Percentiles rank a stretch among this genome's conserved stretches.
Conservation (phyloP, 2,329 filamentous ascomycete species). For the Neofusicoccum kwambonambiense region DNA sequence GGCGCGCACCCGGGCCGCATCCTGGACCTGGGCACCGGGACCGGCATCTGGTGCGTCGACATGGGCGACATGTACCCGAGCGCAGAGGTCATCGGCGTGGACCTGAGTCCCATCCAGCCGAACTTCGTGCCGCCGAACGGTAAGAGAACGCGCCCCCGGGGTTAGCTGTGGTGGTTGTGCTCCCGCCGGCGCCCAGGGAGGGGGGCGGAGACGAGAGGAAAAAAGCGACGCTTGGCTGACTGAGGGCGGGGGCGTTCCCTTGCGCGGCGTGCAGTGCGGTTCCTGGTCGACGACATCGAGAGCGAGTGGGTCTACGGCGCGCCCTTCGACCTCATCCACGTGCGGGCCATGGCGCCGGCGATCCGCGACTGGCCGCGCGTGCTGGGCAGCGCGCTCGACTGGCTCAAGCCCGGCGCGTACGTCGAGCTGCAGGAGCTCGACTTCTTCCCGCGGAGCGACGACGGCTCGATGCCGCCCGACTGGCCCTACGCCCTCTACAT, state of each 20-base stretch:
- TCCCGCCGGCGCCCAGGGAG: too few relatives aligned
- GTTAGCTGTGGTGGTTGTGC: too few relatives aligned
- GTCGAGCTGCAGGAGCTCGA: slow-evolving; percentile 51
- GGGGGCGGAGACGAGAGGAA: neutral
- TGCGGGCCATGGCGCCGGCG: slow-evolving; percentile 56
- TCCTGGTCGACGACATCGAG: slow-evolving; percentile 49
- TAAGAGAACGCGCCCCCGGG: neutral
- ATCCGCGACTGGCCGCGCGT: slow-evolving; percentile 47
- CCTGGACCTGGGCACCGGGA: slow-evolving; percentile 22
- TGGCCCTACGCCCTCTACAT: neutral
- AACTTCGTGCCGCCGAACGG: slow-evolving; percentile 28
- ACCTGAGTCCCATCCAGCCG: slow-evolving; percentile 39
- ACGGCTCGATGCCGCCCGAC: slow-evolving; percentile 35
- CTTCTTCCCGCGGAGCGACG: slow-evolving; percentile 42
- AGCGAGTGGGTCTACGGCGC: slow-evolving; percentile 45
- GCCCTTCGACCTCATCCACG: slow-evolving; percentile 47
- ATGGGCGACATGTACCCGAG: slow-evolving; percentile 37
- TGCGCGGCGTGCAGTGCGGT: slow-evolving; percentile 37
- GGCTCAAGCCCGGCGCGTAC: slow-evolving; percentile 49
- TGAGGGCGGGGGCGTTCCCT: neutral
- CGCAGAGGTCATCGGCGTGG: slow-evolving; percentile 35
- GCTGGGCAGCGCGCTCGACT: slow-evolving; percentile 43
- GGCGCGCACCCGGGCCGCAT: neutral
- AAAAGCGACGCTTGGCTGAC: neutral
- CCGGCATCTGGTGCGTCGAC: slow-evolving; percentile 42